Conservation (phyloP, 140 eudicot species). For the Oenanthe javanica region DNA sequence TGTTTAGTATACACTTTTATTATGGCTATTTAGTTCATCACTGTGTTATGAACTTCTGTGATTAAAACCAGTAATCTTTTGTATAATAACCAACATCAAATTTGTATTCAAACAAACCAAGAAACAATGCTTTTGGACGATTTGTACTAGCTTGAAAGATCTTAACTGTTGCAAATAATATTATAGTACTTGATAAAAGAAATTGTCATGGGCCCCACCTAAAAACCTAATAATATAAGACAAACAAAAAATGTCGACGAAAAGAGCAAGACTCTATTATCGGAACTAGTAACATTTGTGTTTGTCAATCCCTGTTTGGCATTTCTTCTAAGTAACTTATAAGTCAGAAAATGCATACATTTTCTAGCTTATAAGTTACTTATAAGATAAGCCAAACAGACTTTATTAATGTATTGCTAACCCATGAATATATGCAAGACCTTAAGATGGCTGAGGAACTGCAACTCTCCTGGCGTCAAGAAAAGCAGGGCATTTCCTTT, state of each 20-base stretch:
- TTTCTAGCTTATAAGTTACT: too few species aligned
- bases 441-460: slow-evolving; percentile 69
- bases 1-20: neutral
- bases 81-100: neutral
- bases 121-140: neutral
- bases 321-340: too few species aligned
- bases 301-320: neutral
- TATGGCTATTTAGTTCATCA: neutral
- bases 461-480: slow-evolving; percentile 77
- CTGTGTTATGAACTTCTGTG: neutral
- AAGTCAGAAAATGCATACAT: too few species aligned
- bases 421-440: slow-evolving; percentile 19
- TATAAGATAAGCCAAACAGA: too few species aligned
- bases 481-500: slow-evolving; percentile 82
- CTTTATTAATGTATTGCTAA: neutral
- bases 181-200: neutral
- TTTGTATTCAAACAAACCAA: neutral
- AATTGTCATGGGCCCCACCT: neutral
- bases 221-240: neutral
- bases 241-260: neutral
- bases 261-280: neutral
- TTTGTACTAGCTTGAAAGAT: neutral
- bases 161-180: neutral
- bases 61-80: neutral
- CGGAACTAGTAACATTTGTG: neutral